Evolutionary conservation across 441 rosid species (phyloP).

Genomic region (Rhodomyrtus psidioides): DNA sequence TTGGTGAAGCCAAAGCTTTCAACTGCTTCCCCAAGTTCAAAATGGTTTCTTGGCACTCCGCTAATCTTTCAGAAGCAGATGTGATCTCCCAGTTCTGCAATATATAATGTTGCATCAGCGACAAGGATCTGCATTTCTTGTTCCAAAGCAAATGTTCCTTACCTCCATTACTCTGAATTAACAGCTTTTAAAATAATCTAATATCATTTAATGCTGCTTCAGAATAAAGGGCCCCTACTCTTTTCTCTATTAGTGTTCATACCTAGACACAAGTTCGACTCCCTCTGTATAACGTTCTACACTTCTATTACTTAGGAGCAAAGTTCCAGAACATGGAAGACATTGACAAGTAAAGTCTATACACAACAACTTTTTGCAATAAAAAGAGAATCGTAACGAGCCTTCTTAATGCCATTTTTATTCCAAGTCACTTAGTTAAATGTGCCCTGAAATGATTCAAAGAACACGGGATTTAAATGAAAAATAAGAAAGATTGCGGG

Average conservation of each 20-base stretch:
- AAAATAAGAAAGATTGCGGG: background rate
- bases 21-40: slow-evolving; percentile 79
- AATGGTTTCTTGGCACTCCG: slow-evolving; percentile 94
- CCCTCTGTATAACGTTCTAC: background rate
- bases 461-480: background rate
- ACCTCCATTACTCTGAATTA: background rate
- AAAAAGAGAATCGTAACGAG: background rate
- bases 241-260: background rate
- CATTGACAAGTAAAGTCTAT: background rate
- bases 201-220: background rate
- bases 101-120: background rate
- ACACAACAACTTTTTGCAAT: background rate
- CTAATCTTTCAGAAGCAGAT: slow-evolving; percentile 87
- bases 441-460: background rate
- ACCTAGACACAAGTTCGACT: background rate
- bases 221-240: background rate
- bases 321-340: background rate
- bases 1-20: slow-evolving; percentile 65
- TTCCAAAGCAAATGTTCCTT: background rate
- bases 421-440: background rate
- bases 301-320: background rate
- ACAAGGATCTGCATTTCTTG: background rate
- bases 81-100: slow-evolving; percentile 77
- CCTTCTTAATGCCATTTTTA: background rate
- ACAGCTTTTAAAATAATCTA: background rate